Evolutionary conservation across 2,329 filamentous ascomycete genomes (phyloP).

Genomic region (Aureobasidium sp.): DNA sequence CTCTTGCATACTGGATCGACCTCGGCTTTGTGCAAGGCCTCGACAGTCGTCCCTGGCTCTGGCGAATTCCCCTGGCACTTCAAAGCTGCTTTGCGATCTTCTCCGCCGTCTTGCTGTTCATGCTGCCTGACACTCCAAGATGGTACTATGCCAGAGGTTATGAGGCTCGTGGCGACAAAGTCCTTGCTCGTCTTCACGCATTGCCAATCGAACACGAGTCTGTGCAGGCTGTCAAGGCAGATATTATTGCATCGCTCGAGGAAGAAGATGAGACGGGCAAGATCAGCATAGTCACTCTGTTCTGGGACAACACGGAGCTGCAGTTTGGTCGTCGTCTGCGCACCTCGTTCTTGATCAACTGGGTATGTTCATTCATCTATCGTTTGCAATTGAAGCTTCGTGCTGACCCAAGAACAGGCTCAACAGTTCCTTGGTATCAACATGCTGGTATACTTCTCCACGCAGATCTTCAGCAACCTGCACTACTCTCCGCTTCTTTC

Average conservation of each 20-base stretch:
- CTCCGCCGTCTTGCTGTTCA: slow-evolving; percentile 23
- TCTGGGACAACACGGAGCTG: slow-evolving; percentile 33
- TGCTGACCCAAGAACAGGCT: neutral
- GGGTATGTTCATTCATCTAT: neutral
- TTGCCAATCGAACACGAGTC: slow-evolving; percentile 18
- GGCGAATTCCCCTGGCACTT: slow-evolving; percentile 30
- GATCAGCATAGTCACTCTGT: slow-evolving; percentile 24
- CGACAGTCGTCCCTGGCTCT: slow-evolving; percentile 25
- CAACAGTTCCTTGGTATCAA: slow-evolving; percentile 31
- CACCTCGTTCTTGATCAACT: slow-evolving; percentile 32
- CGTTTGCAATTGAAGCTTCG: neutral
- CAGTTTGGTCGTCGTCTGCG: slow-evolving; percentile 32
- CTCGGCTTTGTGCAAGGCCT: slow-evolving; percentile 23
- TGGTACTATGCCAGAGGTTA: slow-evolving; percentile 28
- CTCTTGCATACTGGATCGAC: slow-evolving; percentile 27
- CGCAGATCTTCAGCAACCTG: slow-evolving; percentile 27
- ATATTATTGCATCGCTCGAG: slow-evolving; percentile 26
- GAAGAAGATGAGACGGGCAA: slow-evolving; percentile 25
- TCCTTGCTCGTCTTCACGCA: slow-evolving; percentile 19
- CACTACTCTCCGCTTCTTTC: slow-evolving; percentile 24
- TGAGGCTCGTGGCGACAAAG: slow-evolving; percentile 17
- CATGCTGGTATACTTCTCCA: slow-evolving; percentile 29
- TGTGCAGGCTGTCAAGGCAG: slow-evolving; percentile 23
- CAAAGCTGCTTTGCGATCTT: slow-evolving; percentile 29
- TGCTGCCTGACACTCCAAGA: slow-evolving; percentile 28